A percentile compares a stretch with the other conserved stretches of the same genome.
phyloP scores from a whole-genome alignment of 305 asterid genomes.

The Andrographis paniculata region DNA sequence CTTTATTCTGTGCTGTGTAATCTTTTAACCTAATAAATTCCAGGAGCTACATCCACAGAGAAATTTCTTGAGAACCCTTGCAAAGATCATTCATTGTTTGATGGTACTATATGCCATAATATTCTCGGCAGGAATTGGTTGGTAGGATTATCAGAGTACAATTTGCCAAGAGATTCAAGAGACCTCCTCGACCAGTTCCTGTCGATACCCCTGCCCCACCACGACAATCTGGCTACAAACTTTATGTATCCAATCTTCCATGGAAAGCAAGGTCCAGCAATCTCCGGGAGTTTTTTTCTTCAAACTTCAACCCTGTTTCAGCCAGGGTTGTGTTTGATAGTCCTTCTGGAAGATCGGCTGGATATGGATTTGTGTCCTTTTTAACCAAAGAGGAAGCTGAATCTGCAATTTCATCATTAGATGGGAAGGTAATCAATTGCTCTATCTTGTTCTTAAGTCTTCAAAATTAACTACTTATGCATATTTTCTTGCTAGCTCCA shows the following conservation, averaged over 20 bases:
- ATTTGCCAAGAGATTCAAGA: conserved; percentile 63
- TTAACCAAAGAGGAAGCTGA: conserved; percentile 80
- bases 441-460: conserved; percentile 11
- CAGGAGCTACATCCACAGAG: too few relatives aligned
- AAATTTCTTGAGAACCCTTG: too few relatives aligned
- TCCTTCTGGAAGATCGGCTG: conserved; percentile 73
- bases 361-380: conserved; percentile 82
- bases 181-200: conserved; percentile 37
- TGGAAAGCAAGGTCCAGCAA: conserved; percentile 82
- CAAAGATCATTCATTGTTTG: too few relatives aligned
- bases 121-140: conserved; percentile 47
- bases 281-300: conserved; percentile 64
- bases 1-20: too few relatives aligned
- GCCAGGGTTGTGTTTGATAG: conserved; percentile 64
- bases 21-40: too few relatives aligned
- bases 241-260: conserved; percentile 76
- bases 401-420: conserved; percentile 53
- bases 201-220: conserved; percentile 15
- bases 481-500: conserved; percentile 8
- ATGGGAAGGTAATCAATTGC: conserved; percentile 54
- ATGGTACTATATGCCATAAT: conserved; percentile 8
- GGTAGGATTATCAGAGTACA: conserved; percentile 74
- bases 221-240: conserved; percentile 44
- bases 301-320: conserved; percentile 52
- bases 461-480: too few relatives aligned